Base-by-base conservation (phyloP, 2,329 filamentous ascomycete genomes). In the Raffaelea ambrosiae region DNA sequence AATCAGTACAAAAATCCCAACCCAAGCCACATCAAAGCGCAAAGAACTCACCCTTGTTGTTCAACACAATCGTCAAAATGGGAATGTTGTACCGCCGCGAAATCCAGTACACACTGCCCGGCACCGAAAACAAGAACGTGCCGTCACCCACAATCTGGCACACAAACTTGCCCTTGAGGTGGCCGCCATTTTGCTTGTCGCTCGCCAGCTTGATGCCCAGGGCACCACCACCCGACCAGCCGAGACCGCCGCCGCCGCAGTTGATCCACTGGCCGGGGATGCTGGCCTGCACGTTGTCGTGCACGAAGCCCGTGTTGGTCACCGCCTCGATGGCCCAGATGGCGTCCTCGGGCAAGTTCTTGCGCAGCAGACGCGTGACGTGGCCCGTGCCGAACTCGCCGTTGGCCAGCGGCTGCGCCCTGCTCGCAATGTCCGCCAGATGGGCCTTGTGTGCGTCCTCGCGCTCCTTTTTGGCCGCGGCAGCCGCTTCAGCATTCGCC, bases 251-350 rank as follows among this genome's bases (percentile, higher is more conserved):
- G 46, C 70, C 72, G 47, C 73, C 73, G 51, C 73, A 75, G 63
- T 75, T 75, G 61, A 75, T 70, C 67, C 71, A 73, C 44, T 65
- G 67, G 0, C 72, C 70, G 0, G 72, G 70, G 8, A 77, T 55
- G 3, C 75, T 79, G 4, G 79, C 75, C 56, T 77, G 77, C 5
- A 89, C 63, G 56, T 86, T 82, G 54, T 89, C 83, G 36, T 83
- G 74, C 3, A 88, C 81, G 40, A 79, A 76, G 2, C 61, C 62
- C 0, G 82, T 81, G 54, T 84, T 79, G 0, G 86, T 89, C 1
- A 90, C 86, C 0, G 86, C 79, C 65, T 90, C 86, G 48, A 89
- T 69, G 3, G 79, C 79, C 72, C 77, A 88, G 55, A 89, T 84
- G 0, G 85, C 84, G 59, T 73, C 69, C 22, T 59, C 40, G 1